These are phyloP conservation scores for Blastocystis sp. DNA, from an alignment of 352 stramenopile species.

Conservation along the genomic window DNA sequence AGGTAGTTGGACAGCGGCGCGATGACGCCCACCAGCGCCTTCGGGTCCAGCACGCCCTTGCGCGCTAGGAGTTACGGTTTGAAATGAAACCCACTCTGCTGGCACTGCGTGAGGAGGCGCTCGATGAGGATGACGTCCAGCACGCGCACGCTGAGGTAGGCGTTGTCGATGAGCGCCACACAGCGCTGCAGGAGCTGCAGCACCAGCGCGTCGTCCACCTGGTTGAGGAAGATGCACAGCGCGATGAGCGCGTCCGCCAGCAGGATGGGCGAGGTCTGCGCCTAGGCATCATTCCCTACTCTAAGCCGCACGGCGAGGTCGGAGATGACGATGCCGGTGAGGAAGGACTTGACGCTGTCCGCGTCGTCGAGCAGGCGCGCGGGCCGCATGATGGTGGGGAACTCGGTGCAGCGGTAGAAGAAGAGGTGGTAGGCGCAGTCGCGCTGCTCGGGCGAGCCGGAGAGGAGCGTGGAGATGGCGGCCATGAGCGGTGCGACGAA, in stretches of 20 bases:
- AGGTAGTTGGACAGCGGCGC: constrained; percentile 23
- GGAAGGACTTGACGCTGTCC: background rate
- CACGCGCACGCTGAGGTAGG: background rate
- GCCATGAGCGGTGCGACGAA: constrained; percentile 22
- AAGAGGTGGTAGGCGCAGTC: constrained; percentile 64
- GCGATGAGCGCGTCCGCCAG: constrained; percentile 6
- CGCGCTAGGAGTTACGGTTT: background rate
- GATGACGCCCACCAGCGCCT: background rate
- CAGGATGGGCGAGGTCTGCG: constrained; percentile 9
- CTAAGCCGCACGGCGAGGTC: background rate
- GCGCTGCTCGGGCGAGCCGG: constrained; percentile 13
- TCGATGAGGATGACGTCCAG: constrained; percentile 27
- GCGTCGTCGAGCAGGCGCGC: constrained; percentile 18
- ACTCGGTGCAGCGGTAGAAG: constrained; percentile 46
- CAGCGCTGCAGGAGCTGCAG: constrained; percentile 24
- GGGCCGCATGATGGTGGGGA: constrained; percentile 32
- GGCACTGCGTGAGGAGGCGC: constrained; percentile 41
- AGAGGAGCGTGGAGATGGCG: constrained; percentile 7
- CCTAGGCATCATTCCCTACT: background rate
- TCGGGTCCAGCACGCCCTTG: background rate
- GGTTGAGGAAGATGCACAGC: constrained; percentile 9
- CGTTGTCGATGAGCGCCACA: background rate
- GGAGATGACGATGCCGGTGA: background rate
- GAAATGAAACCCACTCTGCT: background rate
- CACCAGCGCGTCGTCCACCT: background rate